These are phyloP conservation scores for Apocynum venetum DNA, from an alignment of 257 asterid genomes.

Conservation along the genomic window DNA sequence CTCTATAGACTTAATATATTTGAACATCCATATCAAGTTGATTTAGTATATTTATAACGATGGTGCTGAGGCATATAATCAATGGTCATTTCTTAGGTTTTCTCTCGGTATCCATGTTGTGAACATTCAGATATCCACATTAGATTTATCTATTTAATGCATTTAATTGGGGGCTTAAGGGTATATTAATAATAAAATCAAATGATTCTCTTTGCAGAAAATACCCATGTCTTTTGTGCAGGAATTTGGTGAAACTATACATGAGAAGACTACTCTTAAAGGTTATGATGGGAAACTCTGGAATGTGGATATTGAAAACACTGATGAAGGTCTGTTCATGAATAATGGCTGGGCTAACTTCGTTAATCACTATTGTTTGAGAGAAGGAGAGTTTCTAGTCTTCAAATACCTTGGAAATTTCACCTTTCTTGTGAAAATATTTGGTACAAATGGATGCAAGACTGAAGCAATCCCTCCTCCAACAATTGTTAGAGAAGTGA, in stretches of 20 bases:
- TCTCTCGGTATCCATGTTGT: too few relatives aligned
- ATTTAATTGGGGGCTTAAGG: too few relatives aligned
- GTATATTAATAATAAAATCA: too few relatives aligned
- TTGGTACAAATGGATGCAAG: constrained; percentile 36
- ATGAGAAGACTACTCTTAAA: constrained; percentile 25
- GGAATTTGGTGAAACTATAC: constrained; percentile 20
- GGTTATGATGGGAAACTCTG: constrained; percentile 28
- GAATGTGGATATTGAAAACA: constrained; percentile 28
- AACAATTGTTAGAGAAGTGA: neutral
- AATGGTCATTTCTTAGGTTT: too few relatives aligned
- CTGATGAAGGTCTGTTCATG: constrained; percentile 27
- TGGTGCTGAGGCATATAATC: too few relatives aligned
- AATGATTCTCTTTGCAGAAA: neutral
- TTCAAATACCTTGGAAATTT: constrained; percentile 21
- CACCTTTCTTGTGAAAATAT: constrained; percentile 31
- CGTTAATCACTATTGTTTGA: constrained; percentile 24
- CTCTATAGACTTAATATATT: too few relatives aligned
- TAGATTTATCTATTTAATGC: too few relatives aligned
- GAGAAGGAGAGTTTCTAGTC: constrained; percentile 36
- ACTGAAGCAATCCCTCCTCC: neutral
- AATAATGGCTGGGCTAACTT: constrained; percentile 37
- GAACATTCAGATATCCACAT: too few relatives aligned
- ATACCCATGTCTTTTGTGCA: constrained; percentile 28
- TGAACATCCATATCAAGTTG: too few relatives aligned
- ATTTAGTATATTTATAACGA: too few relatives aligned